Conservation (phyloP, 2,329 filamentous ascomycete species). For the Diaporthe velutina region DNA sequence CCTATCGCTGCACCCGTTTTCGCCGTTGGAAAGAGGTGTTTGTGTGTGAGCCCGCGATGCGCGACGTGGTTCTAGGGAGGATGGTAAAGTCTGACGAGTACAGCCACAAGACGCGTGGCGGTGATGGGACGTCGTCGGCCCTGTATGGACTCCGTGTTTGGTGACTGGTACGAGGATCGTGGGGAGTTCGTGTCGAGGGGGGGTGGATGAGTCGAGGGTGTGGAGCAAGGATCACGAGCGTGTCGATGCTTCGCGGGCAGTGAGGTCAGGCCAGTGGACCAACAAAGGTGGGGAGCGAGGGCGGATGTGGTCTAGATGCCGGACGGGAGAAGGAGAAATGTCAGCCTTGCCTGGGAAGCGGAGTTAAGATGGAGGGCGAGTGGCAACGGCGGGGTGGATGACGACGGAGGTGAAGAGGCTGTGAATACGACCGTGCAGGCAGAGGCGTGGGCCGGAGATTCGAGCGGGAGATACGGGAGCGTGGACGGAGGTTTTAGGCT, state of each 20-base stretch:
- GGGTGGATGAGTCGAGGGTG: constrained; percentile 21
- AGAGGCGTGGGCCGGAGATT: constrained; percentile 31
- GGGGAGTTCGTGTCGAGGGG: constrained; percentile 39
- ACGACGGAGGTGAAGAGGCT: constrained; percentile 35
- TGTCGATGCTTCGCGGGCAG: constrained; percentile 26
- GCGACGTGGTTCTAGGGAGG: constrained; percentile 60
- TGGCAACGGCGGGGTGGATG: constrained; percentile 38
- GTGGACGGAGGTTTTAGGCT: constrained; percentile 13
- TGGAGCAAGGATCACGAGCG: constrained; percentile 23
- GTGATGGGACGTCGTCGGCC: constrained; percentile 57
- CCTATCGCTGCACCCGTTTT: constrained; percentile 53
- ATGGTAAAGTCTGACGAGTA: constrained; percentile 64
- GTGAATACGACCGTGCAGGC: constrained; percentile 33
- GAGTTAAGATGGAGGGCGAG: constrained; percentile 33
- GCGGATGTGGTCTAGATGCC: constrained; percentile 30
- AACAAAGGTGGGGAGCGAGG: constrained; percentile 25
- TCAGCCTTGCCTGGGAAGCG: constrained; percentile 33
- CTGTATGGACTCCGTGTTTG: constrained; percentile 65
- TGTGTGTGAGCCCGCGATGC: constrained; percentile 44
- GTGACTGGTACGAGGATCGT: constrained; percentile 50
- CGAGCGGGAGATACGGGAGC: constrained; percentile 21
- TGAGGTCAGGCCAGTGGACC: constrained; percentile 31
- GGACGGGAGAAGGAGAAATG: constrained; percentile 19
- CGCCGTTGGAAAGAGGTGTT: constrained; percentile 40
- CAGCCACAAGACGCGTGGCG: constrained; percentile 60